These are phyloP conservation scores for Glycine latifolia DNA, from an alignment of 306 rosid species.

Conservation along the genomic window DNA sequence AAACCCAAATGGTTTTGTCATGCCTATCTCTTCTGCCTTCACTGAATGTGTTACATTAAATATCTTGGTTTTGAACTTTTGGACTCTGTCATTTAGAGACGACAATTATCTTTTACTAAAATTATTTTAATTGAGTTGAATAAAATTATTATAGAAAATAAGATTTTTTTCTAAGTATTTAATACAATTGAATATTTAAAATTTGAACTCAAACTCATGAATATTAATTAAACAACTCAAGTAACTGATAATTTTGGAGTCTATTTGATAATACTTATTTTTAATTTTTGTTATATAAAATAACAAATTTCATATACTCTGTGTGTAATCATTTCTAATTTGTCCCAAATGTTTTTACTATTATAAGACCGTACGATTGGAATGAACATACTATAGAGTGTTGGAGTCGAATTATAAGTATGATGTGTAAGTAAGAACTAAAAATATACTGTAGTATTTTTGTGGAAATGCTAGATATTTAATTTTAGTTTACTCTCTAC, in stretches of 20 bases:
- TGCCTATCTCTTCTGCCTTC: neutral
- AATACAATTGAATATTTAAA: no score
- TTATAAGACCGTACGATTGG: neutral
- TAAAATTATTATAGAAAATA: no score
- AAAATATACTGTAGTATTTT: no score
- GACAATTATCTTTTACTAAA: no score
- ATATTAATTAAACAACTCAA: no score
- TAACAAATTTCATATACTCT: neutral
- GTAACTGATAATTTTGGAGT: neutral
- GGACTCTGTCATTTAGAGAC: no score
- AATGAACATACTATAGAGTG: neutral
- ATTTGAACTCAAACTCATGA: no score
- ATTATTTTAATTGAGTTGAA: no score
- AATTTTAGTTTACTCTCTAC: neutral
- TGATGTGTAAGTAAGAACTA: neutral
- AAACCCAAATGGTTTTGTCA: neutral
- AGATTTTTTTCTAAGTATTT: no score
- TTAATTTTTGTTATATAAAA: neutral
- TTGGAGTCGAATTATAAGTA: neutral
- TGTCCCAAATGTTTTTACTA: neutral
- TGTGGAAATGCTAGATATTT: neutral
- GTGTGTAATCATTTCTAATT: neutral
- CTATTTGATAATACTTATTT: neutral
- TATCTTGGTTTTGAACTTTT: no score
- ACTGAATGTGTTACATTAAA: neutral